A percentile compares a stretch with the other conserved stretches of the same genome.
Conservation (phyloP, 352 stramenopile genomes). For the Phytophthora tentaculata region DNA sequence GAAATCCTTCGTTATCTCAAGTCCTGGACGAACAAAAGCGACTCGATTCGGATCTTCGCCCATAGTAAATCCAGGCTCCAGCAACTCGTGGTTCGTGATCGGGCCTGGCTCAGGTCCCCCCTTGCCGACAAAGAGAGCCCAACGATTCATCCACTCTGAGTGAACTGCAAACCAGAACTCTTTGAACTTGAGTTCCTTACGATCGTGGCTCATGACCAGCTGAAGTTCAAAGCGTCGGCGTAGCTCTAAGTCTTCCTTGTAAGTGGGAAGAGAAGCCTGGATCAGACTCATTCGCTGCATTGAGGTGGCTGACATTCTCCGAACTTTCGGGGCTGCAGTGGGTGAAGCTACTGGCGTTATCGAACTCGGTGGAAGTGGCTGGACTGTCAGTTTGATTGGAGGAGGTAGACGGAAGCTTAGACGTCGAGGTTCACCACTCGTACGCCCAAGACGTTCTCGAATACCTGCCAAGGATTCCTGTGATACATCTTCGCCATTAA, state of each 20-base stretch:
- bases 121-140: constrained; percentile 59
- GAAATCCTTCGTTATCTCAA: constrained; percentile 64
- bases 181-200: constrained; percentile 56
- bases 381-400: constrained; percentile 14
- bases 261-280: constrained; percentile 31
- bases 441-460: constrained; percentile 42
- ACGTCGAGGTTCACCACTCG: constrained; percentile 36
- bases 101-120: constrained; percentile 54
- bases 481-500: constrained; percentile 72
- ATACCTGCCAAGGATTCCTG: constrained; percentile 49
- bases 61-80: constrained; percentile 36
- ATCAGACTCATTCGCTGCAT: constrained; percentile 24
- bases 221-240: constrained; percentile 65
- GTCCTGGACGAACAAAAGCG: constrained; percentile 46
- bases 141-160: constrained; percentile 69
- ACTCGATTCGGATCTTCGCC: constrained; percentile 40
- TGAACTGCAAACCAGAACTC: constrained; percentile 80
- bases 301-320: constrained; percentile 18
- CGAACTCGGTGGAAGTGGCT: background rate
- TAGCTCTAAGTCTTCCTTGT: constrained; percentile 55
- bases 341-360: background rate
- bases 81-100: constrained; percentile 60
- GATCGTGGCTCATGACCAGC: constrained; percentile 64
- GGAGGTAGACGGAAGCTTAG: constrained; percentile 57
- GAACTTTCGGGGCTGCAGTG: constrained; percentile 5